Base-by-base conservation (phyloP, 768 basidiomycete species). In the Podaxis sp. region DNA sequence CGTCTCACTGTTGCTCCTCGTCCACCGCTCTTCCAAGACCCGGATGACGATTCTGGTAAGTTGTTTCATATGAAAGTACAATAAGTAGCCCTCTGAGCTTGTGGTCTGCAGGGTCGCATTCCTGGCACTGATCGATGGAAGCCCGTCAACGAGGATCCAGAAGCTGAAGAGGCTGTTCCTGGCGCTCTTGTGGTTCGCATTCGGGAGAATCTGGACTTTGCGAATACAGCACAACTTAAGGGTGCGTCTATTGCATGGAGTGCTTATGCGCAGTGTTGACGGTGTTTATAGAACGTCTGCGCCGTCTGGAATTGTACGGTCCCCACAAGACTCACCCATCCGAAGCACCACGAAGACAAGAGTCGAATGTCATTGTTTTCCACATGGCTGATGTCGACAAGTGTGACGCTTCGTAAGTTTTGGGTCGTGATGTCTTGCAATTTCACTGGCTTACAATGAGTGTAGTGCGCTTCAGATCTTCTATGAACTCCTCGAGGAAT, bases 151-250 rank as follows among this genome's bases (percentile, higher is more conserved):
- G 95, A 97, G 71, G 88, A 91, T 63, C 88, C 90, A 0, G 92
- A 93, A 59, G 90, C 87, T 0, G 84, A 87, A 67, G 94, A 97
- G 76, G 88, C 86, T 65, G 79, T 88, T 15, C 82, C 89, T 4
- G 95, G 95, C 0, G 87, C 88, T 28, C 77, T 99, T 52, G 96
- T 99, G 53, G 83, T 98, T 5, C 83, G 95, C 24, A 90, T 99
- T 59, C 79, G 94, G 33, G 96, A 99, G 75, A 91, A 86, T 69
- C 80, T 99, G 28, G 92, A 94, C 70, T 99, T 99, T 67, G 93
- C 96, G 12, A 99, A 99, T 72, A 96, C 96, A 22, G 92, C 95
- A 39, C 95, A 96, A 69, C 77, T 99, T 22, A 98, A 98, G 79
- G 95, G 90, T 86, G 67, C 38, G 72, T 58, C 15, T 2, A 4